phyloP scores from a whole-genome alignment of 129 eudicot genomes.

The Flaveria linearis region DNA sequence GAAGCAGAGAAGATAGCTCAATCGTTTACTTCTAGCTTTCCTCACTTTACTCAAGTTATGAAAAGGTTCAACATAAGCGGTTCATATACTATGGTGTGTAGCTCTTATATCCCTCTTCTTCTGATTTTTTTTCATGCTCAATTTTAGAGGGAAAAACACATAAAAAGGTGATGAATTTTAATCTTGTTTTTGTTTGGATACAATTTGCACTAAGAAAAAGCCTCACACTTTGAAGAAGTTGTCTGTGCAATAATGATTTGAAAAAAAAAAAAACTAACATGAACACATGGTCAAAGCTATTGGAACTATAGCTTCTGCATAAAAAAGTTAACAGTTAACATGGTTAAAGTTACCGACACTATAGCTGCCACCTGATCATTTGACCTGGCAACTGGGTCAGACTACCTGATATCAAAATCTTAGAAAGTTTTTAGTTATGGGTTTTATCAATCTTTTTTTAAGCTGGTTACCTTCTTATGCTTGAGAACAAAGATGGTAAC shows the following conservation, averaged over 20 bases:
- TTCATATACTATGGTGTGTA: conserved; percentile 79
- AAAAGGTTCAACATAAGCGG: conserved; percentile 86
- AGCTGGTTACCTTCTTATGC: not conserved
- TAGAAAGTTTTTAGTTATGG: not conserved
- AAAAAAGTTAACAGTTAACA: conserved; percentile 2
- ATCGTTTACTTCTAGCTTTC: conserved; percentile 59
- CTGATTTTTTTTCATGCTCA: not conserved
- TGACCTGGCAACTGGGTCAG: not conserved
- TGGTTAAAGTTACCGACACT: not conserved
- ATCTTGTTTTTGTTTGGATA: not conserved
- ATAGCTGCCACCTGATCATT: not conserved
- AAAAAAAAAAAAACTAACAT: too few relatives aligned
- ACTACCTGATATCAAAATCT: too few relatives aligned
- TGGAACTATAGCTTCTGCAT: too few relatives aligned
- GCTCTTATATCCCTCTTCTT: not conserved
- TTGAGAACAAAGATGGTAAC: not conserved
- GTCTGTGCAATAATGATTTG: too few relatives aligned
- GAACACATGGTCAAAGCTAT: too few relatives aligned
- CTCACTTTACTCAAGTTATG: conserved; percentile 73
- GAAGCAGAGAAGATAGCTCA: conserved; percentile 78
- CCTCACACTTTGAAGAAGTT: not conserved
- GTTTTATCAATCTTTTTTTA: not conserved
- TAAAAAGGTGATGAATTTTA: not conserved
- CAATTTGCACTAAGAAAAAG: not conserved
- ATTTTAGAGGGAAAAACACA: not conserved